Evolutionary conservation across 352 stramenopile species (phyloP).

Genomic region (Albugo laibachii): DNA sequence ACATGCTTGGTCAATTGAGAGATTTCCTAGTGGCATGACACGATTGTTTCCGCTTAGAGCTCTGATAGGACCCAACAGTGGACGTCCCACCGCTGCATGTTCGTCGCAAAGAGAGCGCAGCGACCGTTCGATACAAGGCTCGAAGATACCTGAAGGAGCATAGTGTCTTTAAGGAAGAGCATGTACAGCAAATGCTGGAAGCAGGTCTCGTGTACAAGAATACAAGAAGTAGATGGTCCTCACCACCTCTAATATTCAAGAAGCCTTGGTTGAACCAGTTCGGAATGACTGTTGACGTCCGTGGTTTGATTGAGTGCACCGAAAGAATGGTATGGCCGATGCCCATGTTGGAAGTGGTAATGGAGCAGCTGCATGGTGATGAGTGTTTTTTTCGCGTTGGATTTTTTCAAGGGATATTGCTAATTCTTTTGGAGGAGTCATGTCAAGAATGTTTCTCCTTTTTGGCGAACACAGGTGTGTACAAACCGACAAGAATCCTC

Average conservation of each 20-base stretch:
- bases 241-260: neutral
- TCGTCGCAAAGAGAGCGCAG: neutral
- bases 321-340: slow-evolving; percentile 10
- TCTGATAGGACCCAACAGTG: no score
- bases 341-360: slow-evolving; percentile 5
- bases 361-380: neutral
- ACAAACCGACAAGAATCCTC: slow-evolving; percentile 6
- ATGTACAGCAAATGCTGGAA: neutral
- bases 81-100: no score
- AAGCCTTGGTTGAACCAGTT: slow-evolving; percentile 4
- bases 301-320: slow-evolving; percentile 6
- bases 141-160: slow-evolving; percentile 1
- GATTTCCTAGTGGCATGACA: no score
- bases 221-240: slow-evolving; percentile 2
- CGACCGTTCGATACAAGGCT: neutral
- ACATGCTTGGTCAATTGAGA: no score
- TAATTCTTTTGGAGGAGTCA: slow-evolving; percentile 6
- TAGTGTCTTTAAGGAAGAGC: slow-evolving; percentile 1
- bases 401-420: slow-evolving; percentile 12
- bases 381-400: slow-evolving; percentile 7
- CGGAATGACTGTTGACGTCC: slow-evolving; percentile 11
- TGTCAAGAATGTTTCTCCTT: slow-evolving; percentile 8
- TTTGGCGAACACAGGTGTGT: slow-evolving; percentile 6
- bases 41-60: no score
- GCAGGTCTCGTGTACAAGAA: neutral